Base-by-base conservation (phyloP, 148 eudicot species). In the Amaranthus cruentus region DNA sequence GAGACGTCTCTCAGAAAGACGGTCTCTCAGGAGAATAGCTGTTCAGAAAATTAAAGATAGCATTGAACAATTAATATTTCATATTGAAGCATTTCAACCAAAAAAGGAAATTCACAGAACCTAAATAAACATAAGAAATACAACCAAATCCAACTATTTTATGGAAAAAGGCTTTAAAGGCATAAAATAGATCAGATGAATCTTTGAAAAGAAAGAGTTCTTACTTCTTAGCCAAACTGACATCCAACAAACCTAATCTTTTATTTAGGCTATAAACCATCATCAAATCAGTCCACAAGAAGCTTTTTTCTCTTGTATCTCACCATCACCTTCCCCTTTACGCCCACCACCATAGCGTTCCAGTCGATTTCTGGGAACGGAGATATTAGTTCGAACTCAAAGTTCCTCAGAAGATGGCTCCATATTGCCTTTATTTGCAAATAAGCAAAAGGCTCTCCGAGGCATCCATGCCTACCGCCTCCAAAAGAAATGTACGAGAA, bases 321-420 rank as follows among this genome's bases (percentile, higher is more conserved):
- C 18, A 80, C 83, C 83, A 80, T 80, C 73, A 80, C 83, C 76
- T 80, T 76, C 53, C 83, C 83, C 56, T 80, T 80, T 8, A 80
- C 83, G 15, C 83, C 83, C 46, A 80, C 83, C 21, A 80, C 83
- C 83, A 80, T 80, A 57, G 83, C 83, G 70, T 94, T 94, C 98
- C 98, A 94, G 59, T 94, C 97, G n/a, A 85, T 89, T 86, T 91
- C 98, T 0, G 98, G 98, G 65, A 94, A 94, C 6, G 98, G 98
- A 43, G 98, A 94, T 67, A 94, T 65, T 56, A 94, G 79, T 76
- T 94, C 98, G 71, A 94, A 75, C 78, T 94, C 98, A 61, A 94
- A 94, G 55, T 94, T 94, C 54, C 98, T 88, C 69, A 94, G 79
- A 81, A 94, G 70, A 79, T 91, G 98, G 76, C 97, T 91, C 98